phyloP scores from a whole-genome alignment of 31 red algal genomes.

The Odonthalia washingtoniensis region DNA sequence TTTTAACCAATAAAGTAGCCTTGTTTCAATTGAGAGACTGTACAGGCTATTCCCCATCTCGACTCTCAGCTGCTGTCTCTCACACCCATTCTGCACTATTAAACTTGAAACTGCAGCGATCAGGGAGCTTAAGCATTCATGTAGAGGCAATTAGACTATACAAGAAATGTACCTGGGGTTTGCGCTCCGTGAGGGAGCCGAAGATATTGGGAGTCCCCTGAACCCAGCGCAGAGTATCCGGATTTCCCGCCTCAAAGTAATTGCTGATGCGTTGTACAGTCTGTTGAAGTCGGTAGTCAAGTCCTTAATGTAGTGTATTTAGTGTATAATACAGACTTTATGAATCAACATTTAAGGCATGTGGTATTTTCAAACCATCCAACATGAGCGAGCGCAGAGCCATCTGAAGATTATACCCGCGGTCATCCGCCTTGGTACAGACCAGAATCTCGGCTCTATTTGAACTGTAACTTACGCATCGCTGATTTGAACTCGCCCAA shows the following conservation, averaged over 20 bases:
- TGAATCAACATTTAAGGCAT: conserved; percentile 11
- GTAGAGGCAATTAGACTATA: not conserved
- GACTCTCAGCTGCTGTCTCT: too few relatives aligned
- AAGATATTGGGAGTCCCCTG: not conserved
- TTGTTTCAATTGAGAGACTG: too few relatives aligned
- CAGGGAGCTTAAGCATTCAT: not conserved
- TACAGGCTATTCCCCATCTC: too few relatives aligned
- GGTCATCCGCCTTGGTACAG: too few relatives aligned
- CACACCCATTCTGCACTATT: too few relatives aligned
- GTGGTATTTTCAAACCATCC: not conserved
- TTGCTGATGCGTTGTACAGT: not conserved
- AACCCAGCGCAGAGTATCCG: not conserved
- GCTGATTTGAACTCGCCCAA: too few relatives aligned
- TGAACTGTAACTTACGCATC: too few relatives aligned
- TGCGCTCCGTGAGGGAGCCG: not conserved
- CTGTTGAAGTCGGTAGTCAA: not conserved
- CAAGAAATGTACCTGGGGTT: not conserved
- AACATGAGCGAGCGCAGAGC: too few relatives aligned
- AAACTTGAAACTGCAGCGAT: too few relatives aligned
- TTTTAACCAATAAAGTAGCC: too few relatives aligned
- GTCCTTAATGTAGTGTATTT: not conserved
- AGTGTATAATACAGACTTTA: not conserved
- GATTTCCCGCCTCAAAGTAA: not conserved
- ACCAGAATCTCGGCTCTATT: too few relatives aligned
- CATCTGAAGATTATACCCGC: too few relatives aligned